Evolutionary conservation across 352 stramenopile species (phyloP).

Genomic region (Globisporangium recalcitrans): DNA sequence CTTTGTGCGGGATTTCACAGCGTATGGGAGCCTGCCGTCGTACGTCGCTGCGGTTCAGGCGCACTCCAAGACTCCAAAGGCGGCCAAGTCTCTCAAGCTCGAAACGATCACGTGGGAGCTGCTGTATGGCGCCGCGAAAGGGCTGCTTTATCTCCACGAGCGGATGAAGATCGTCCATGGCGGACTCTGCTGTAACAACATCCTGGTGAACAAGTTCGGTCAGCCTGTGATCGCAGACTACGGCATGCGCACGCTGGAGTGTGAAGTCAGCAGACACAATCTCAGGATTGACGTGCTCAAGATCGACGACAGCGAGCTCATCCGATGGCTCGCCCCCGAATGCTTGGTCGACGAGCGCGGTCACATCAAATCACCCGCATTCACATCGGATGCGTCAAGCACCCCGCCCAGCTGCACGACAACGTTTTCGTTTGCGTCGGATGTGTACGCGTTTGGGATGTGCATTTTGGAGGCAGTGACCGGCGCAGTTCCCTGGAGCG

Average conservation of each 20-base stretch:
- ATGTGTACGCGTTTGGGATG: slow-evolving; percentile 80
- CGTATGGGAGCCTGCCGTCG: slow-evolving; percentile 41
- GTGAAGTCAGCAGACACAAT: slow-evolving; percentile 31
- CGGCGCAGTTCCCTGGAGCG: slow-evolving; percentile 39
- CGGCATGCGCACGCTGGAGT: slow-evolving; percentile 38
- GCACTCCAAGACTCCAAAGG: slow-evolving; percentile 28
- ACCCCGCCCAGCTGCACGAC: slow-evolving; percentile 12
- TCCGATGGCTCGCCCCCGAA: slow-evolving; percentile 68
- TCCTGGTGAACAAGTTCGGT: slow-evolving; percentile 67
- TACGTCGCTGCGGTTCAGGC: slow-evolving; percentile 44
- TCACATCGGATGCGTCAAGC: slow-evolving; percentile 20
- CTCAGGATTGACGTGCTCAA: slow-evolving; percentile 31
- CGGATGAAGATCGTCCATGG: slow-evolving; percentile 47
- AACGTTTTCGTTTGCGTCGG: slow-evolving; percentile 33
- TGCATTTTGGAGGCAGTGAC: slow-evolving; percentile 69
- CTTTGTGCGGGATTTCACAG: slow-evolving; percentile 58
- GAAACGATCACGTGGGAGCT: slow-evolving; percentile 49
- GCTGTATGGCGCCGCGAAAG: slow-evolving; percentile 51
- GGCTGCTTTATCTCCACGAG: slow-evolving; percentile 61
- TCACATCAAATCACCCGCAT: slow-evolving; percentile 25
- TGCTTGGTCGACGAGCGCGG: slow-evolving; percentile 35
- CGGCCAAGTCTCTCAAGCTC: slow-evolving; percentile 25
- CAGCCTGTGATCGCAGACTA: slow-evolving; percentile 56
- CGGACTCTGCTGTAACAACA: slow-evolving; percentile 57
- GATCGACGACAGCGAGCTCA: slow-evolving; percentile 39